phyloP scores from a whole-genome alignment of 805 yeast genomes.

The Komagataella ulmi region DNA sequence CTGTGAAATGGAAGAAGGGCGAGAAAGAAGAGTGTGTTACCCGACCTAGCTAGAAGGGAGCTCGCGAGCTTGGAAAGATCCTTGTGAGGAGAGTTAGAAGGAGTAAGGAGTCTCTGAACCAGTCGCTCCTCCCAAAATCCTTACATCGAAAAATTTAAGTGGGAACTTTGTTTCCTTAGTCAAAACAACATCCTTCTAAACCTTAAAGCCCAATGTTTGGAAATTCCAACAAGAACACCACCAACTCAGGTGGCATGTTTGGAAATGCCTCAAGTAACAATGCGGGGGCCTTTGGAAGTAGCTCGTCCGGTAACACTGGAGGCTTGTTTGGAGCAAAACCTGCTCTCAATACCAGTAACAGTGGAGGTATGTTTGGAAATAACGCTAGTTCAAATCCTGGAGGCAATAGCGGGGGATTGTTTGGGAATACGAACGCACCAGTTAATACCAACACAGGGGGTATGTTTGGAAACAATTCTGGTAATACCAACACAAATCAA shows the following conservation, averaged over 20 bases:
- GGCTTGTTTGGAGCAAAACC: conserved; percentile 7
- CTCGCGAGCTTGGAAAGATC: neutral
- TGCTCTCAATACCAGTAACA: conserved; percentile 1
- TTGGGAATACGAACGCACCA: conserved; percentile 5
- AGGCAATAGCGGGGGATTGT: conserved; percentile 8
- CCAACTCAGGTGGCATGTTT: conserved; percentile 20
- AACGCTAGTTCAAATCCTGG: conserved; percentile 1
- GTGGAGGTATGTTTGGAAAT: conserved; percentile 12
- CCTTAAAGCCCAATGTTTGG: conserved; percentile 15
- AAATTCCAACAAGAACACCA: conserved; percentile 7
- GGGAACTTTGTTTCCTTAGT: neutral
- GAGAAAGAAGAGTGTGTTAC: neutral
- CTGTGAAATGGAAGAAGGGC: neutral
- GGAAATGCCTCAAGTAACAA: conserved; percentile 13
- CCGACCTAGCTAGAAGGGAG: neutral
- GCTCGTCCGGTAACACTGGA: conserved; percentile 4
- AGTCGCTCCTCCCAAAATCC: conserved; percentile 12
- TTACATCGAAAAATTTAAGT: neutral
- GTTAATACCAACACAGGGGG: neutral
- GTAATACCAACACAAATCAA: neutral
- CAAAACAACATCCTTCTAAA: neutral
- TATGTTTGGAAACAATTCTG: neutral
- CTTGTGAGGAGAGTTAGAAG: neutral
- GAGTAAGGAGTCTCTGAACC: conserved; percentile 1
- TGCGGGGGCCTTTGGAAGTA: conserved; percentile 4